Base-by-base conservation (phyloP, 225 moss, liverwort and hornwort genomes). In the Polytrichum commune region DNA sequence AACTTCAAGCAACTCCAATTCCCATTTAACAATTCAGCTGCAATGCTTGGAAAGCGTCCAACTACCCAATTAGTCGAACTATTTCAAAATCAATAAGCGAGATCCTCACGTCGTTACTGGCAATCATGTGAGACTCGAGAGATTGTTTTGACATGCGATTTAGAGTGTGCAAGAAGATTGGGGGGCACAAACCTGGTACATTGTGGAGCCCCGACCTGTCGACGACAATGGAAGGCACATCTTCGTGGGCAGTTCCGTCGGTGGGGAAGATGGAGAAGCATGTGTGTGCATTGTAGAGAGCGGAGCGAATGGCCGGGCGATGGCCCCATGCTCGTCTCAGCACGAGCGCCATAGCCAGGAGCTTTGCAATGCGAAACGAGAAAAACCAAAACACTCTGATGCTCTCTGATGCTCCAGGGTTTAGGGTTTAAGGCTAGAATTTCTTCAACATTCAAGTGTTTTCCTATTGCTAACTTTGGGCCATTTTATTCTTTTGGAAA, bases 181-280 rank as follows among this genome's bases (percentile, higher is more conserved):
- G 64, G 19, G 19, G 22, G 7, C 10, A 60, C 23, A 61, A 68
- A 87, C 83, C 83, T 81, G 81, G 72, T 19, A 66, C 76, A 76
- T 77, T 84, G 67, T 38, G 81, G 56, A 87, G 83, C 26, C 78
- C 78, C 5, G 81, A 81, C 7, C 87, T 78, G 76, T 87, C 81
- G 29, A 87, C 72, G 13, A 69, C 60, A 16, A 84, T 71, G 33
- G 87, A 76, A 27, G 81, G 58, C 33, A 63, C 38, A 38, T 65
- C 10, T 18, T 38, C 60, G 24, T 66, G 18, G 29, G 29, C 69
- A 60, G 69, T 13, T 63, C 5, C 28, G 7, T 27, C 63, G 28
- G 63, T 10, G 60, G 26, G 26, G 60, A n/a, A 8, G 6, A 7
- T 5, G 1, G 63, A 63, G 27, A 27, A 63, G 63, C 5, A 29